Percentiles rank a stretch among this genome's conserved stretches.
Evolutionary conservation across 768 basidiomycete species (phyloP).

Genomic region (Tephrocybe sp.): DNA sequence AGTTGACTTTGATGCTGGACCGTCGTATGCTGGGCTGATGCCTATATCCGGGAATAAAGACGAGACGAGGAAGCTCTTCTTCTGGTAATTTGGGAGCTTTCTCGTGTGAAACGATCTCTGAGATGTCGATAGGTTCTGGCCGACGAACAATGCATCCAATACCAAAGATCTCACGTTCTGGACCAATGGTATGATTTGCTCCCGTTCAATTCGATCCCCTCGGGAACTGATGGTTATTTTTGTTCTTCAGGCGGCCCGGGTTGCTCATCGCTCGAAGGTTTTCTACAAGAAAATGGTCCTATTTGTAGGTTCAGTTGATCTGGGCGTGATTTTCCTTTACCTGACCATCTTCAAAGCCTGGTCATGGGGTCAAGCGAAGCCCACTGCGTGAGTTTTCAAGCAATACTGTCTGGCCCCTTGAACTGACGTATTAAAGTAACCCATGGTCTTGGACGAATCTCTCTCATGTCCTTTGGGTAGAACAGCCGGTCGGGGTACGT

Average conservation of each 20-base stretch:
- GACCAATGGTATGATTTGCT: conserved; percentile 39
- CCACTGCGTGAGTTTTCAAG: conserved; percentile 24
- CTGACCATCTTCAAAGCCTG: conserved; percentile 27
- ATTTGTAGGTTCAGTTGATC: conserved; percentile 36
- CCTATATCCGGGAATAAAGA: conserved; percentile 57
- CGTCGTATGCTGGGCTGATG: conserved; percentile 67
- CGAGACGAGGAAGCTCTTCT: conserved; percentile 62
- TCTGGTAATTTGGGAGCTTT: conserved; percentile 30
- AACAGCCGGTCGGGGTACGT: conserved; percentile 67
- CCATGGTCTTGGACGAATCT: conserved; percentile 72
- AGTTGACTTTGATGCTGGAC: conserved; percentile 68
- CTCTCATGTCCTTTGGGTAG: conserved; percentile 65
- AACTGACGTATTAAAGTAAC: conserved; percentile 37
- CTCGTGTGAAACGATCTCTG: background rate
- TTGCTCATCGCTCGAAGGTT: conserved; percentile 66
- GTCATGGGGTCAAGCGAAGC: conserved; percentile 49
- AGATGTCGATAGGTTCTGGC: conserved; percentile 63
- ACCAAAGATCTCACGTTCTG: conserved; percentile 65
- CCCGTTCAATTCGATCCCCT: background rate
- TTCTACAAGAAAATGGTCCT: conserved; percentile 67
- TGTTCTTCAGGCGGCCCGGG: conserved; percentile 59
- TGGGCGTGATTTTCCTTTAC: conserved; percentile 5
- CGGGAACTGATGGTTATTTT: conserved; percentile 23
- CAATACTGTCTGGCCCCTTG: background rate
- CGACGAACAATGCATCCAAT: conserved; percentile 58